Conservation (phyloP, 306 rosid species). For the Medicago ruthenica region DNA sequence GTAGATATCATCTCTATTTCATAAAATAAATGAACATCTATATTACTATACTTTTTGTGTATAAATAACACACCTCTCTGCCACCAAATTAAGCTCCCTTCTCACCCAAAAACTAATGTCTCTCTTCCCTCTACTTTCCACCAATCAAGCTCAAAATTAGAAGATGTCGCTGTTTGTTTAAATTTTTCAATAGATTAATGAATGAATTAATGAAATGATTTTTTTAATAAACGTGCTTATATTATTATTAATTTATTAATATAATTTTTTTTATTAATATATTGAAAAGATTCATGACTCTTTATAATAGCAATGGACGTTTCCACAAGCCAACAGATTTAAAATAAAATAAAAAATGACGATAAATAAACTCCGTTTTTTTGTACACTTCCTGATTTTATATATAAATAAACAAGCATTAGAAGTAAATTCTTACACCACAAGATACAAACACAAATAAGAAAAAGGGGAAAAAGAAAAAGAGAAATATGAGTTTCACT, state of each 20-base stretch:
- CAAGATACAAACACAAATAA: neutral
- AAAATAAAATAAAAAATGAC: neutral
- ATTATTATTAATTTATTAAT: neutral
- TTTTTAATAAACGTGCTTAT: neutral
- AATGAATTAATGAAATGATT: neutral
- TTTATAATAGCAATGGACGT: neutral
- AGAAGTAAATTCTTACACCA: neutral
- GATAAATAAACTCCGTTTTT: neutral
- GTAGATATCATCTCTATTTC: no score
- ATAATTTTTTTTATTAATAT: no score
- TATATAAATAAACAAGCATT: slow-evolving; percentile 10
- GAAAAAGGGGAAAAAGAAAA: neutral
- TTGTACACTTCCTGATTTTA: neutral
- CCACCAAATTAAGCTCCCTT: no score
- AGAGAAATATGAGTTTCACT: slow-evolving; percentile 15
- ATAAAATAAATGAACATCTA: no score
- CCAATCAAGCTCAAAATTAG: no score
- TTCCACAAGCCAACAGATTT: neutral
- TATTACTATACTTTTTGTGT: no score
- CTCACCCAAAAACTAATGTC: no score
- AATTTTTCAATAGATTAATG: neutral
- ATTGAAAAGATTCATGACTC: neutral
- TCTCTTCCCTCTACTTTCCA: no score
- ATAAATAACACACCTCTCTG: no score
- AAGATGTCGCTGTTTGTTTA: neutral